These are phyloP conservation scores for Picochlorum sp. DNA, from an alignment of 139 green algal genomes.

Conservation along the genomic window DNA sequence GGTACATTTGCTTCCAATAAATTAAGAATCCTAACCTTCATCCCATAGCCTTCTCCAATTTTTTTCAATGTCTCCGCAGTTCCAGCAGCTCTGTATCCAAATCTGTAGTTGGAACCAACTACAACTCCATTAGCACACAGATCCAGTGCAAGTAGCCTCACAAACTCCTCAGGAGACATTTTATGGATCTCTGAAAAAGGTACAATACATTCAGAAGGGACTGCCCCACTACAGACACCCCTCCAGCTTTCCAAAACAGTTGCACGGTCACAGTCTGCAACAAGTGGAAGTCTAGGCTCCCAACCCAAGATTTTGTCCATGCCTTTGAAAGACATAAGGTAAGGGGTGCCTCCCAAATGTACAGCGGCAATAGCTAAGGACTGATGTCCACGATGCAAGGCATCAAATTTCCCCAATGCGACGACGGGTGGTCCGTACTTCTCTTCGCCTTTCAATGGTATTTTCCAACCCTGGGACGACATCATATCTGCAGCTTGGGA, in stretches of 20 bases:
- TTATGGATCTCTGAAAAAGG: slow-evolving; percentile 67
- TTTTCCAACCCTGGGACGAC: neutral
- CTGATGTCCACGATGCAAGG: slow-evolving; percentile 77
- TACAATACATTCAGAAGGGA: slow-evolving; percentile 53
- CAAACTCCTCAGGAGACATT: slow-evolving; percentile 70
- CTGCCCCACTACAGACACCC: slow-evolving; percentile 17
- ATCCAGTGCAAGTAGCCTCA: slow-evolving; percentile 60
- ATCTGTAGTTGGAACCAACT: slow-evolving; percentile 79
- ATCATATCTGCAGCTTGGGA: too few species aligned
- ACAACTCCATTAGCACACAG: slow-evolving; percentile 70
- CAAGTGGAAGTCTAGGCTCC: slow-evolving; percentile 53
- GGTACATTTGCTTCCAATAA: slow-evolving; percentile 1
- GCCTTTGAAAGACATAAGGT: slow-evolving; percentile 72
- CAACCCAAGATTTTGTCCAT: slow-evolving; percentile 75
- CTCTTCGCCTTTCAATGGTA: neutral
- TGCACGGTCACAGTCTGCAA: slow-evolving; percentile 52
- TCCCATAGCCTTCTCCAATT: slow-evolving; percentile 34
- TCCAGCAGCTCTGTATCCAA: slow-evolving; percentile 77
- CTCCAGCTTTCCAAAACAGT: slow-evolving; percentile 64
- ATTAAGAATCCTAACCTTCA: slow-evolving; percentile 25
- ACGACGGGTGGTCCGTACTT: slow-evolving; percentile 31
- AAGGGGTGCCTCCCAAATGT: slow-evolving; percentile 30
- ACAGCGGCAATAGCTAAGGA: slow-evolving; percentile 43
- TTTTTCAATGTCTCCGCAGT: slow-evolving; percentile 36
- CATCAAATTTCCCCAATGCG: slow-evolving; percentile 90